phyloP scores from a whole-genome alignment of 2,329 filamentous ascomycete species.

The Calonectria hawksworthii region DNA sequence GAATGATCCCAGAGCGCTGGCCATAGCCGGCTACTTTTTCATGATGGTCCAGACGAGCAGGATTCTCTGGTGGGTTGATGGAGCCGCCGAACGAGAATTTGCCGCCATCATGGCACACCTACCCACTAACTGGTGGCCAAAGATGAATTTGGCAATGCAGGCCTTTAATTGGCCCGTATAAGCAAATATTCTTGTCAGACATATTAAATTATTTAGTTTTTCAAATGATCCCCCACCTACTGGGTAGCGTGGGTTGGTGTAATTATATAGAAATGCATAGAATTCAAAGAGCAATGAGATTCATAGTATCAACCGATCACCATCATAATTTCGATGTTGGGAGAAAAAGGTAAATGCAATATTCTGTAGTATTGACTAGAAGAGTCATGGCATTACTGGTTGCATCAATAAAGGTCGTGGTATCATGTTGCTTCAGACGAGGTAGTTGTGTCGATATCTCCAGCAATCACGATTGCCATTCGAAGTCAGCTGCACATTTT shows the following conservation, averaged over 20 bases:
- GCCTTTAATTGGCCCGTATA: constrained; percentile 2
- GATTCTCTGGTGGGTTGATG: constrained; percentile 30
- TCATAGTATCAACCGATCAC: no score
- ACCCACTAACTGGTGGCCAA: constrained; percentile 21
- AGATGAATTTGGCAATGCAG: constrained; percentile 14
- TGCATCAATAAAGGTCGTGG: no score
- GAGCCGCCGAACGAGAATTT: constrained; percentile 20
- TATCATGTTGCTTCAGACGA: no score
- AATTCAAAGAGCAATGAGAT: neutral
- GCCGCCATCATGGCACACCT: constrained; percentile 23
- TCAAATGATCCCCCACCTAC: neutral
- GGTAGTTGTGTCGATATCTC: no score
- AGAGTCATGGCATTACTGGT: no score
- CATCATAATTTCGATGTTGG: neutral
- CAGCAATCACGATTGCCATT: no score
- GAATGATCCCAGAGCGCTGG: constrained; percentile 14
- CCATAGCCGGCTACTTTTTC: constrained; percentile 25
- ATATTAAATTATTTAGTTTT: no score
- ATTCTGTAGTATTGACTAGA: no score
- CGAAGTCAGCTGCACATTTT: no score
- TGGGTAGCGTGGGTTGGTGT: neutral
- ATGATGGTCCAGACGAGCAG: constrained; percentile 13
- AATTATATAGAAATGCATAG: neutral
- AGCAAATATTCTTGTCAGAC: neutral
- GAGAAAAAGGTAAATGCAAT: no score